Base-by-base conservation (phyloP, 805 yeast species). In the Starmerella floricola region DNA sequence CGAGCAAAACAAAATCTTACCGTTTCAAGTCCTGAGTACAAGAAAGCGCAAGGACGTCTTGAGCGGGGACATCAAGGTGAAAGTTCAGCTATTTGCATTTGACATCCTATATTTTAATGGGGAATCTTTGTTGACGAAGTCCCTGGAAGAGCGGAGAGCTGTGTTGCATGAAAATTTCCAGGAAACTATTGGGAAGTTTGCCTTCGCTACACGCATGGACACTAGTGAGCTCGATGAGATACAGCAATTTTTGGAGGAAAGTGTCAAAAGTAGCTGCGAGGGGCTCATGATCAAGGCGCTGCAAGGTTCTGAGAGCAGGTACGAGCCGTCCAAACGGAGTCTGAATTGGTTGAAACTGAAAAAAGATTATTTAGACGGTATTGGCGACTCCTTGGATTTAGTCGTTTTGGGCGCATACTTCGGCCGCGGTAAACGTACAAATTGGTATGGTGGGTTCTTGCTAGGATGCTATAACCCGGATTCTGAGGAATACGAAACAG, bases 361-460 rank as follows among this genome's bases (percentile, higher is more conserved):
- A 62, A 91, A 91, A 61, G 98, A 91, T 62, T 91, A 91, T 55
- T 68, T 91, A 37, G 83, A 82, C 15, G 98, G 98, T 18, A 84
- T 87, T 3, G 98, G 98, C 13, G 98, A 91, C 61, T 86, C 97
- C 0, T 65, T 91, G 21, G 98, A 91, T 59, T 65, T 91, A 43
- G 94, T 85, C 13, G 96, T 91, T 2, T 66, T 91, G 38, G 98
- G 98, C 10, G 98, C 94, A 0, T 91, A 85, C 58, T 74, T 74
- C 51, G 98, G 98, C 17, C 76, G 77, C 45, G 98, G 98, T 34
- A 91, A 88, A 62, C 73, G 98, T 57, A 87, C 97, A 0, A 95
- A 94, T 10, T 72, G 80, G 47, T 91, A 88, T 59, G 98, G 98
- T 40, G 98, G 97, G 2, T 91, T 87, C 56, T 61, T 91, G 31